Evolutionary conservation across 129 eudicot genomes (phyloP).

Genomic region (Oenanthe sinensis): DNA sequence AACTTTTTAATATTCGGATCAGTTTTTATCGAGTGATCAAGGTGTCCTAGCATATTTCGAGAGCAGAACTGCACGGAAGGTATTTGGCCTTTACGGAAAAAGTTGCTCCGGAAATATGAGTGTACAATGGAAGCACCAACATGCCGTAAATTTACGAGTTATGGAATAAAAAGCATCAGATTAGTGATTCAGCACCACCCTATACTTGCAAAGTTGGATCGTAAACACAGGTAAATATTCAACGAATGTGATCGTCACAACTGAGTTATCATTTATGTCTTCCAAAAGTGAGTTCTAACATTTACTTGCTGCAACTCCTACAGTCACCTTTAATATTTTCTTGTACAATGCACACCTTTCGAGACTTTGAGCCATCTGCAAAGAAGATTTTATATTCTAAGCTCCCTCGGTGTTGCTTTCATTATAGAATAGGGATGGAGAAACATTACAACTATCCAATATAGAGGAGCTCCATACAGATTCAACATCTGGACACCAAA

Average conservation of each 20-base stretch:
- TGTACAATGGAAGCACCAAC: background rate
- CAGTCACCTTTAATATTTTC: too few relatives aligned
- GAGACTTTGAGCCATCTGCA: too few relatives aligned
- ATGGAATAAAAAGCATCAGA: background rate
- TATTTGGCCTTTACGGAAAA: background rate
- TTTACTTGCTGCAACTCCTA: too few relatives aligned
- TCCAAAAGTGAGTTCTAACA: background rate
- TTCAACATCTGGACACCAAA: too few relatives aligned
- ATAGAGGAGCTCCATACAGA: too few relatives aligned
- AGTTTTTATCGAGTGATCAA: background rate
- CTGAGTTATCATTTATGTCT: too few relatives aligned
- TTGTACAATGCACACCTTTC: too few relatives aligned
- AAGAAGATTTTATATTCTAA: too few relatives aligned
- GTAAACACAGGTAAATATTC: background rate
- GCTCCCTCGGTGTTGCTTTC: too few relatives aligned
- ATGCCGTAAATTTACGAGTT: background rate
- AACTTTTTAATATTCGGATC: background rate
- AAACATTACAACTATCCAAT: too few relatives aligned
- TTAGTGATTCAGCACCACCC: background rate
- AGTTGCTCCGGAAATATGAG: background rate
- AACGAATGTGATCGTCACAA: background rate
- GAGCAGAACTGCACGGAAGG: background rate
- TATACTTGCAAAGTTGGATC: background rate
- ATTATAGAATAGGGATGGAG: too few relatives aligned
- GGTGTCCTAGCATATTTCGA: background rate